Evolutionary conservation across 352 stramenopile species (phyloP).

Genomic region (Globisporangium cederbergense): DNA sequence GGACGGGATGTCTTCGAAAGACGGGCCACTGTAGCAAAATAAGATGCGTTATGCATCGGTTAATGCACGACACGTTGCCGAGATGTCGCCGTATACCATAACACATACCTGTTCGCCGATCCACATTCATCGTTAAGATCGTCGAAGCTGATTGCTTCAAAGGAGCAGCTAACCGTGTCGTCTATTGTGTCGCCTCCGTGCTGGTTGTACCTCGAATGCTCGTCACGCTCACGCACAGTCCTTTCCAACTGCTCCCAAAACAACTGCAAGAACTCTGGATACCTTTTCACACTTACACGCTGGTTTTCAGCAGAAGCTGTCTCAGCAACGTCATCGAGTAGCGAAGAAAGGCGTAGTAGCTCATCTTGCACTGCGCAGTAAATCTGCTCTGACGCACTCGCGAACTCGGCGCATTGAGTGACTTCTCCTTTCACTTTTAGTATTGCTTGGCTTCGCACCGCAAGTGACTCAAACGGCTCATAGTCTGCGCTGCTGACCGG

Average conservation of each 20-base stretch:
- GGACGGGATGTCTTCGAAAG: slow-evolving; percentile 14
- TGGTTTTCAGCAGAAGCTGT: background rate
- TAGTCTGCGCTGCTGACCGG: background rate
- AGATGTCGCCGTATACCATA: background rate
- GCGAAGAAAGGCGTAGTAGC: slow-evolving; percentile 8
- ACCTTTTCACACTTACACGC: no score
- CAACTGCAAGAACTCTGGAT: slow-evolving; percentile 6
- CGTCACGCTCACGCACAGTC: background rate
- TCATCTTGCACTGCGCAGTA: slow-evolving; percentile 2
- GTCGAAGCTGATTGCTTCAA: slow-evolving; percentile 42
- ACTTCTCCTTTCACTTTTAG: background rate
- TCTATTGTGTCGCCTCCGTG: background rate
- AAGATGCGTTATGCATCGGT: background rate
- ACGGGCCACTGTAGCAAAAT: slow-evolving; percentile 5
- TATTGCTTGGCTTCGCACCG: background rate
- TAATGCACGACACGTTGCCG: no score
- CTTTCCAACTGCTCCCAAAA: slow-evolving; percentile 6
- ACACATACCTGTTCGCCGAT: slow-evolving; percentile 33
- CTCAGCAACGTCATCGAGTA: background rate
- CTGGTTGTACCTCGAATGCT: background rate
- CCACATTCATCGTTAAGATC: slow-evolving; percentile 36
- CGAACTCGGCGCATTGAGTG: background rate
- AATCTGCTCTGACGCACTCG: slow-evolving; percentile 7
- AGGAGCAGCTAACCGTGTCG: slow-evolving; percentile 21
- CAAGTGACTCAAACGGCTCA: background rate